Conservation (phyloP, 2,329 filamentous ascomycete species). For the Xylariaceae sp. region DNA sequence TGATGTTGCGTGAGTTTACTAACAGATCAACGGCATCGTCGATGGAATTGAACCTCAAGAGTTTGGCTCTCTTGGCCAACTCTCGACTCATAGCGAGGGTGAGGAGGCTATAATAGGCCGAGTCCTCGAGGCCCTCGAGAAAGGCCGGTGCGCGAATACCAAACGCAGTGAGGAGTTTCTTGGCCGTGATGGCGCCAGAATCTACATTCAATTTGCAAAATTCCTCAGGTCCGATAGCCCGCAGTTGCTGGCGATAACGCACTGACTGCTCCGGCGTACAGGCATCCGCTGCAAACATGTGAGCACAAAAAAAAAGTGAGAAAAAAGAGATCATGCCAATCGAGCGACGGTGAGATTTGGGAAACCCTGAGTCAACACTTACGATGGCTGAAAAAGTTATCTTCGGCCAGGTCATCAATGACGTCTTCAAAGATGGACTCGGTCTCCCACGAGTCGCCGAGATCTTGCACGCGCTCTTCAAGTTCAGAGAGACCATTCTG, state of each 20-base stretch:
- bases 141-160: conserved; percentile 69
- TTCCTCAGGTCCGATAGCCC: conserved; percentile 69
- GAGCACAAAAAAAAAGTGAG: conserved; percentile 1
- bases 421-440: conserved; percentile 44
- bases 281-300: conserved; percentile 20
- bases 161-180: conserved; percentile 84
- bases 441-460: conserved; percentile 35
- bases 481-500: conserved; percentile 13
- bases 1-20: conserved; percentile 71
- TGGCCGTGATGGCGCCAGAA: conserved; percentile 65
- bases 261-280: conserved; percentile 59
- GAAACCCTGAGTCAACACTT: conserved; percentile 5
- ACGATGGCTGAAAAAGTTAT: conserved; percentile 33
- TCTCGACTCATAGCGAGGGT: conserved; percentile 76
- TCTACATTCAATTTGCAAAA: conserved; percentile 73
- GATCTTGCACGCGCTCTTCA: conserved; percentile 16
- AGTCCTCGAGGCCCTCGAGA: conserved; percentile 68
- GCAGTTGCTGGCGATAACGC: conserved; percentile 65
- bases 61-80: conserved; percentile 74
- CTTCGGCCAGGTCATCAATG: conserved; percentile 40
- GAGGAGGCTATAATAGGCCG: conserved; percentile 70
- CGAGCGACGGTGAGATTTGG: conserved; percentile 13
- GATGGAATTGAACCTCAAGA: conserved; percentile 75
- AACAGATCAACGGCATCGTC: conserved; percentile 82
- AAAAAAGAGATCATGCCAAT: conserved; percentile 7